Base-by-base conservation (phyloP, 208 protist genomes). In the Acanthamoeba lenticulata region DNA sequence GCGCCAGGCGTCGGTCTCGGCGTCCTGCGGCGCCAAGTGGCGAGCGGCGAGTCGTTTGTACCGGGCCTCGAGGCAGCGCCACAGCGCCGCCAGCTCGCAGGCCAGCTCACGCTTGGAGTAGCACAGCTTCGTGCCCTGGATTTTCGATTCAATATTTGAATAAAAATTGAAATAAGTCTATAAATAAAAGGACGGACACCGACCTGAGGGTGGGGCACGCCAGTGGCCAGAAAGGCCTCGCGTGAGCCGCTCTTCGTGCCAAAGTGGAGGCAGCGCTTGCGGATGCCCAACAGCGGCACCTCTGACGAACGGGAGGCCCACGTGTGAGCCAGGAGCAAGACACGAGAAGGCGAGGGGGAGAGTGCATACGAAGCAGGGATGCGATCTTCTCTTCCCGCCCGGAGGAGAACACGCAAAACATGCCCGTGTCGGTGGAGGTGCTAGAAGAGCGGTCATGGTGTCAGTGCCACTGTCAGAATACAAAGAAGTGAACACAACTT, bases 171-270 rank as follows among this genome's bases (percentile, higher is more conserved):
- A n/a, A 65, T n/a, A 65, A 65, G 24, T 65, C 24, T 19, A 65
- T 65, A 65, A 24, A 65, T 19, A 65, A 24, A 65, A 74, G 11
- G 65, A 74, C 32, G 65, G 45, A 52, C 9, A 52, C 45, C 9
- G n/a, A 74, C 65, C 17, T 55, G 74, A 5, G 74, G 74, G 44
- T 85, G 74, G 6, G 74, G 74, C 5, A 85, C 38, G 27, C 44
- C 40, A 9, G 40, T 52, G 36, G 6, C 11, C 6, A 52, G 40
- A 24, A 85, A 85, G 36, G 44, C 74, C 36, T 52, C 44, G 17
- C 74, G 74, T 27, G 40, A 55, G 5, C 74, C 74, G 27, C 74
- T 85, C 74, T 85, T 85, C 15, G 74, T 85, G 36, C 74, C 74
- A 17, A 85, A 85, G 44, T 42, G 44, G 29, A 32, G 27, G 29